phyloP scores from a whole-genome alignment of 352 stramenopile genomes.

The Globisporangium mamillatum region DNA sequence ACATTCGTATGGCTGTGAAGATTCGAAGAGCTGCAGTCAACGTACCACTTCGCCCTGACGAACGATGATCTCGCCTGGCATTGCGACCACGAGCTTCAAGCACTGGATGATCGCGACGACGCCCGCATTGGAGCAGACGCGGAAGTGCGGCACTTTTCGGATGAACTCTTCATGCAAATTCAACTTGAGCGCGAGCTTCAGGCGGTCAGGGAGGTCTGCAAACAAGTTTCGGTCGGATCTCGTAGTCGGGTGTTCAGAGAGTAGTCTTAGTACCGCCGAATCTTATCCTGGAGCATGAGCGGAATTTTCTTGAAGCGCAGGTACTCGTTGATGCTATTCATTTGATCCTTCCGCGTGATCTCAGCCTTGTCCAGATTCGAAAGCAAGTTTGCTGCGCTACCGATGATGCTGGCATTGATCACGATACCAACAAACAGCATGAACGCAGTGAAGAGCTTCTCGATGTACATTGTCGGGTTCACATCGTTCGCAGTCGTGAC shows the following conservation, averaged over 20 bases:
- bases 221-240: slow-evolving; percentile 65
- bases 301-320: slow-evolving; percentile 81
- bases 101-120: slow-evolving; percentile 76
- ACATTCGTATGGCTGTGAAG: neutral
- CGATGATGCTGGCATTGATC: slow-evolving; percentile 80
- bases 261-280: slow-evolving; percentile 77
- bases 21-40: neutral
- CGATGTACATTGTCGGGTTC: slow-evolving; percentile 42
- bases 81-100: slow-evolving; percentile 53
- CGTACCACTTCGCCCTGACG: slow-evolving; percentile 46
- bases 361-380: slow-evolving; percentile 74
- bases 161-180: slow-evolving; percentile 72
- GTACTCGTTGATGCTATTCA: slow-evolving; percentile 80
- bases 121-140: slow-evolving; percentile 60
- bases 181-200: slow-evolving; percentile 65
- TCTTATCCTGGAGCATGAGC: slow-evolving; percentile 62
- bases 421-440: slow-evolving; percentile 79
- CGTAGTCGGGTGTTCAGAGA: slow-evolving; percentile 51
- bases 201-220: slow-evolving; percentile 62
- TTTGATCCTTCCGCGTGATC: slow-evolving; percentile 73
- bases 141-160: slow-evolving; percentile 69
- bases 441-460: slow-evolving; percentile 60
- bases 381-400: slow-evolving; percentile 69
- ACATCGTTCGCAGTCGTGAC: slow-evolving; percentile 65
- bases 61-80: slow-evolving; percentile 72